These are phyloP conservation scores for Penicillium sp. DNA, from an alignment of 2,329 filamentous ascomycete genomes.

Conservation along the genomic window DNA sequence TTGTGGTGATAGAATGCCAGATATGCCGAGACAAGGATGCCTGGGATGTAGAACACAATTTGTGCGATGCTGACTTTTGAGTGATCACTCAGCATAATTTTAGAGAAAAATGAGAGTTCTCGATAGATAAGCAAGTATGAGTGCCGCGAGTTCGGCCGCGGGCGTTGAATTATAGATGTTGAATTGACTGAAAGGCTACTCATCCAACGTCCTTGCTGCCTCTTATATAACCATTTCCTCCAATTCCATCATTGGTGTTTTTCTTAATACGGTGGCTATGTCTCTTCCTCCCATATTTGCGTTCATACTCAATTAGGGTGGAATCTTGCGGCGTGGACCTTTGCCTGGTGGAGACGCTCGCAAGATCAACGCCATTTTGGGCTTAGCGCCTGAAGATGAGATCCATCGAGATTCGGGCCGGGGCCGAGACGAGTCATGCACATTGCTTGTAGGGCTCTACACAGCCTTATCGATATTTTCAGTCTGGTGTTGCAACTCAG, in stretches of 20 bases:
- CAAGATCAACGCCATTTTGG: constrained; percentile 10
- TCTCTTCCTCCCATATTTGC: neutral
- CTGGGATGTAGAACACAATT: neutral
- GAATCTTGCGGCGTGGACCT: neutral
- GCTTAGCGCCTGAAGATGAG: neutral
- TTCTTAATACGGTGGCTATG: neutral
- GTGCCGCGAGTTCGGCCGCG: neutral
- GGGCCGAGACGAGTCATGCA: neutral
- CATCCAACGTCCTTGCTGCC: neutral
- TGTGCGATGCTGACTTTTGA: neutral
- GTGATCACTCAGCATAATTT: neutral
- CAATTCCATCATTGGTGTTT: neutral
- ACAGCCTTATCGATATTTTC: neutral
- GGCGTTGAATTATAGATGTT: neutral
- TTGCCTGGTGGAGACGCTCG: neutral
- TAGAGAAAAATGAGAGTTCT: no score
- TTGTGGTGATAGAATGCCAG: neutral
- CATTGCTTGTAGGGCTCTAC: neutral
- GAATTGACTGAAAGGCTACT: neutral
- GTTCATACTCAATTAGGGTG: neutral
- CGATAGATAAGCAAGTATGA: no score
- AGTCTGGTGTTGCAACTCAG: neutral
- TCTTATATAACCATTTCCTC: neutral
- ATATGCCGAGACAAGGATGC: neutral
- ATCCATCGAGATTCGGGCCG: neutral